phyloP scores from a whole-genome alignment of 495 filamentous ascomycete genomes.

The Jackrogersella multiformis region DNA sequence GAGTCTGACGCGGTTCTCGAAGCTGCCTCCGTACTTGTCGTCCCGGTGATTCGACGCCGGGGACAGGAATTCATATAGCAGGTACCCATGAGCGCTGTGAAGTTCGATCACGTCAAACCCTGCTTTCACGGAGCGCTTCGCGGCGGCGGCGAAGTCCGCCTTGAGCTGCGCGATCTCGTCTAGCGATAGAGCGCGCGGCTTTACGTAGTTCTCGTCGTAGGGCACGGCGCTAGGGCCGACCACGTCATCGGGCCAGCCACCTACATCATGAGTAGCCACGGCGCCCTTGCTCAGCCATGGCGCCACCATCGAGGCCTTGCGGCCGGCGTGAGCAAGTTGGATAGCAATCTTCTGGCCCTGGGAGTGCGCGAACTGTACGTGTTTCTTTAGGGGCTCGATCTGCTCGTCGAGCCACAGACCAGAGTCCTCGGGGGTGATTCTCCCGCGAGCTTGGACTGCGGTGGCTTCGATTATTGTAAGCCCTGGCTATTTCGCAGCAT shows the following conservation, averaged over 20 bases:
- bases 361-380: constrained; percentile 74
- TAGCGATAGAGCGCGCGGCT: constrained; percentile 60
- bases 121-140: constrained; percentile 61
- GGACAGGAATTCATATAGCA: constrained; percentile 70
- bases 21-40: constrained; percentile 67
- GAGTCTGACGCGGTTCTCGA: constrained; percentile 64
- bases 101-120: constrained; percentile 66
- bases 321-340: constrained; percentile 78
- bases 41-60: constrained; percentile 64
- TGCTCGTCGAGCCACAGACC: constrained; percentile 82
- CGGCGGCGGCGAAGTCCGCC: constrained; percentile 60
- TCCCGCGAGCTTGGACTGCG: constrained; percentile 70
- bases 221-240: constrained; percentile 62
- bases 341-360: constrained; percentile 76
- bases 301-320: constrained; percentile 72
- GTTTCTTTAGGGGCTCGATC: constrained; percentile 65
- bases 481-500: constrained; percentile 60
- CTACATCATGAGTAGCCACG: constrained; percentile 51
- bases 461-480: constrained; percentile 77
- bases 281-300: constrained; percentile 40
- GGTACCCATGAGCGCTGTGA: constrained; percentile 66
- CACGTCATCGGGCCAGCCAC: constrained; percentile 74
- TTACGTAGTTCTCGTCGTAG: constrained; percentile 46
- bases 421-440: constrained; percentile 75
- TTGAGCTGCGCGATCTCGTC: constrained; percentile 61